Conservation (phyloP, 805 yeast species). For the Candida coquimbonensis region DNA sequence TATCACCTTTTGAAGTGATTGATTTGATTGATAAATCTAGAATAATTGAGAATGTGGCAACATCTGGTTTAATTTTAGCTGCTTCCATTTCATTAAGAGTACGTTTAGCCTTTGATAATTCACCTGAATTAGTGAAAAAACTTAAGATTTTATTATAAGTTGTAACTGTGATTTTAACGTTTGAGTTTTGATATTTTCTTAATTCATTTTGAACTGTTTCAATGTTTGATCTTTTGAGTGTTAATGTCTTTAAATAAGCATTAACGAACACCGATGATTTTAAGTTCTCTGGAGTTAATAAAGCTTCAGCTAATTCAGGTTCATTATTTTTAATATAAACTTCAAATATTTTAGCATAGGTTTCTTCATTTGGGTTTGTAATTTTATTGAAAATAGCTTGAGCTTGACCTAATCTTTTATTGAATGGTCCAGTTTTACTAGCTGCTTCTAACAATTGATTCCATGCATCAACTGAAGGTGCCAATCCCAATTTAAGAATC, state of each 20-base stretch:
- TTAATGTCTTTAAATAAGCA: slow-evolving; percentile 18
- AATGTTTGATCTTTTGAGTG: slow-evolving; percentile 6
- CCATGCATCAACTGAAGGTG: slow-evolving; percentile 48
- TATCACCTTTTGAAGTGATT: slow-evolving; percentile 35
- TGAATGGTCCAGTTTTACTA: slow-evolving; percentile 21
- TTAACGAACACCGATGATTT: slow-evolving; percentile 23
- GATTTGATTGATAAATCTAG: slow-evolving; percentile 47
- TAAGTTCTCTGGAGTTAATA: slow-evolving; percentile 28
- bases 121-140: slow-evolving; percentile 31
- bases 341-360: slow-evolving; percentile 41
- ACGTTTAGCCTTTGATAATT: slow-evolving; percentile 40
- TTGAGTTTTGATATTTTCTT: slow-evolving; percentile 14
- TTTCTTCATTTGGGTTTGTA: slow-evolving; percentile 38
- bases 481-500: slow-evolving; percentile 32
- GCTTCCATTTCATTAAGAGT: slow-evolving; percentile 40
- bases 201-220: slow-evolving; percentile 8
- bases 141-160: slow-evolving; percentile 48
- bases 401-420: slow-evolving; percentile 29
- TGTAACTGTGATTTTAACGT: slow-evolving; percentile 37
- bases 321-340: slow-evolving; percentile 40
- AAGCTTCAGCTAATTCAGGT: slow-evolving; percentile 34
- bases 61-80: slow-evolving; percentile 42
- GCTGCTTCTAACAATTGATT: slow-evolving; percentile 48
- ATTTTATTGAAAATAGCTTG: slow-evolving; percentile 30
- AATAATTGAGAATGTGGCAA: slow-evolving; percentile 55